These are phyloP conservation scores for Talaromyces sp. DNA, from an alignment of 2,329 filamentous ascomycete genomes.

Conservation along the genomic window DNA sequence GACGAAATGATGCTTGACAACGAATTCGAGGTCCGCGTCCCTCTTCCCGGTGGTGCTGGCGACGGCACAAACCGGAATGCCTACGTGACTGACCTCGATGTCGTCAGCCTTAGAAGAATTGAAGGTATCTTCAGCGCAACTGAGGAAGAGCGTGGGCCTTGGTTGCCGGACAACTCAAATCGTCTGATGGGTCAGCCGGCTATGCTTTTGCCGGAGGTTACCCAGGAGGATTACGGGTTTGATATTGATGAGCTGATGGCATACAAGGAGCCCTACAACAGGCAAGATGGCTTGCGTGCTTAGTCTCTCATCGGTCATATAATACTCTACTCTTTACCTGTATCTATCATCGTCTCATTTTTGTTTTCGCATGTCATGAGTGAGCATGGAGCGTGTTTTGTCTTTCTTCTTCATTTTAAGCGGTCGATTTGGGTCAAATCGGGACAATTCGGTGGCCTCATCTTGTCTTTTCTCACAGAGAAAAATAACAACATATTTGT, in stretches of 20 bases:
- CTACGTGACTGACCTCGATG: slow-evolving; percentile 90
- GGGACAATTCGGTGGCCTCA: not conserved
- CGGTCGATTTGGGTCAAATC: not conserved
- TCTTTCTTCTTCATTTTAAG: not conserved
- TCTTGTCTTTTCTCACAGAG: not conserved
- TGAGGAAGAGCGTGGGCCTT: slow-evolving; percentile 81
- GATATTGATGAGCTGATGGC: slow-evolving; percentile 24
- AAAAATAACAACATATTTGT: not conserved
- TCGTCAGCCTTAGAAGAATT: slow-evolving; percentile 84
- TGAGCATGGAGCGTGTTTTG: slow-evolving; percentile 7
- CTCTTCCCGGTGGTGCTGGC: slow-evolving; percentile 67
- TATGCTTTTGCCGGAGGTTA: slow-evolving; percentile 30
- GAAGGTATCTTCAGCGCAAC: slow-evolving; percentile 77
- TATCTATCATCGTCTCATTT: not conserved
- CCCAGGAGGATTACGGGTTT: slow-evolving; percentile 34
- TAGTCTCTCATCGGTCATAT: not conserved
- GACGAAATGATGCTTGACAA: slow-evolving; percentile 99
- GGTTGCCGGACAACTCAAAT: slow-evolving; percentile 50
- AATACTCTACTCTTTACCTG: not conserved
- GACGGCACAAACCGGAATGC: slow-evolving; percentile 80
- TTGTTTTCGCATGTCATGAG: slow-evolving; percentile 1
- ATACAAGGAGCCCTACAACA: slow-evolving; percentile 13
- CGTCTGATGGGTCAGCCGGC: slow-evolving; percentile 37
- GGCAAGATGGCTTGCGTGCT: slow-evolving; percentile 6
- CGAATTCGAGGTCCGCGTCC: slow-evolving; percentile 87